A percentile compares a stretch with the other conserved stretches of the same genome.
Conservation (phyloP, 1,284 basidiomycete genomes). For the Uromyces viciae-fabae region DNA sequence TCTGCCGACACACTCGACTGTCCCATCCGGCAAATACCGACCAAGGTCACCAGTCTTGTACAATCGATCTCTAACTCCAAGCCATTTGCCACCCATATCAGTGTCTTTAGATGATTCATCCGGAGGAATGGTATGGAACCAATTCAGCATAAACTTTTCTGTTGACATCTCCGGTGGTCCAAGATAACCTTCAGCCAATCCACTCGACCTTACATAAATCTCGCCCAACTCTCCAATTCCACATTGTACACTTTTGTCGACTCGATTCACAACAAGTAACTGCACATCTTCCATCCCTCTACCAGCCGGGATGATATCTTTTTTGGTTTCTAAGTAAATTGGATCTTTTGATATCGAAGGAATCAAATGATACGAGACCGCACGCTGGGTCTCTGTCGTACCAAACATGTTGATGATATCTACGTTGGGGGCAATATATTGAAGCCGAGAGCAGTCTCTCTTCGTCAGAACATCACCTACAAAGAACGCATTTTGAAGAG, state of each 20-base stretch:
- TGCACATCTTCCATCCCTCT: slow-evolving; percentile 98
- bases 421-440: slow-evolving; percentile 86
- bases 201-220: slow-evolving; percentile 95
- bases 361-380: slow-evolving; percentile 94
- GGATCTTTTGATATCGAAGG: slow-evolving; percentile 77
- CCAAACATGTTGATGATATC: slow-evolving; percentile 99
- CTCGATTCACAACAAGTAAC: slow-evolving; percentile 90
- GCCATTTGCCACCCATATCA: slow-evolving; percentile 67
- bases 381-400: slow-evolving; percentile 97
- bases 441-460: slow-evolving; percentile 91
- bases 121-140: slow-evolving; percentile 65
- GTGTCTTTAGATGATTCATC: slow-evolving; percentile 58
- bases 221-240: slow-evolving; percentile 96
- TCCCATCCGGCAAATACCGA: slow-evolving; percentile 85
- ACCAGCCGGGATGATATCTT: slow-evolving; percentile 97
- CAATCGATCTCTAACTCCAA: slow-evolving; percentile 96
- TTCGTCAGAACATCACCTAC: slow-evolving; percentile 99
- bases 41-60: slow-evolving; percentile 96
- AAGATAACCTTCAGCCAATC: slow-evolving; percentile 91
- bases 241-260: slow-evolving; percentile 80
- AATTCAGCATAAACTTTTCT: slow-evolving; percentile 88
- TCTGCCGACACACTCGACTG: slow-evolving; percentile 93
- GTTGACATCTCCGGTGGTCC: slow-evolving; percentile 71
- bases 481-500: slow-evolving; percentile 88
- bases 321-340: slow-evolving; percentile 88